phyloP scores from a whole-genome alignment of 805 yeast genomes.

The Clavispora carvajalis region DNA sequence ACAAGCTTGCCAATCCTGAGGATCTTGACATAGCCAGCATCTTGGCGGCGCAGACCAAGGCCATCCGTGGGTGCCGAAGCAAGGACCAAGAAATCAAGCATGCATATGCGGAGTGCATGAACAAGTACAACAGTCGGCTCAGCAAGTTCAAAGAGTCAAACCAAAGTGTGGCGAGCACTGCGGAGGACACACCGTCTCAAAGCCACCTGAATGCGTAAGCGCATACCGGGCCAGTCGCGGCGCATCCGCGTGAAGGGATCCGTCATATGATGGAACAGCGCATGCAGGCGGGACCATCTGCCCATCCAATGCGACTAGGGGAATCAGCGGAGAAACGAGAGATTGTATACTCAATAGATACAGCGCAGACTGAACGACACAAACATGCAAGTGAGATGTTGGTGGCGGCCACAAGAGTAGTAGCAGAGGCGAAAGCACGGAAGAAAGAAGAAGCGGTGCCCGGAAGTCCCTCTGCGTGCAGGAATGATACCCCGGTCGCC shows the following conservation, averaged over 20 bases:
- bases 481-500: conserved; percentile 9
- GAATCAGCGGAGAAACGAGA: not conserved
- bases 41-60: conserved; percentile 33
- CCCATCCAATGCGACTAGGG: not conserved
- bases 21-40: conserved; percentile 37
- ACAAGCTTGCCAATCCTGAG: conserved; percentile 25
- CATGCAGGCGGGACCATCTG: not conserved
- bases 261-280: not conserved
- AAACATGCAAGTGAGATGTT: no score
- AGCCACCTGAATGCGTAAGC: conserved; percentile 3
- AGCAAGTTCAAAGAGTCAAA: conserved; percentile 17
- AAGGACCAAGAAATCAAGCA: conserved; percentile 41
- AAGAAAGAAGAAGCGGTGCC: no score
- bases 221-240: not conserved
- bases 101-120: conserved; percentile 25
- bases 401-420: no score
- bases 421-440: no score
- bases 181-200: no score
- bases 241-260: not conserved
- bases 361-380: no score
- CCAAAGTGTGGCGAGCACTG: conserved; percentile 24
- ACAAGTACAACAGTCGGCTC: conserved; percentile 10
- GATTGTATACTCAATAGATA: no score
- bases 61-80: conserved; percentile 31
- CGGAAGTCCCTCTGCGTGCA: no score